Percentiles rank a stretch among this genome's conserved stretches.
Evolutionary conservation across 495 filamentous ascomycete genomes (phyloP).

Genomic region (Pyronema omphalodes): DNA sequence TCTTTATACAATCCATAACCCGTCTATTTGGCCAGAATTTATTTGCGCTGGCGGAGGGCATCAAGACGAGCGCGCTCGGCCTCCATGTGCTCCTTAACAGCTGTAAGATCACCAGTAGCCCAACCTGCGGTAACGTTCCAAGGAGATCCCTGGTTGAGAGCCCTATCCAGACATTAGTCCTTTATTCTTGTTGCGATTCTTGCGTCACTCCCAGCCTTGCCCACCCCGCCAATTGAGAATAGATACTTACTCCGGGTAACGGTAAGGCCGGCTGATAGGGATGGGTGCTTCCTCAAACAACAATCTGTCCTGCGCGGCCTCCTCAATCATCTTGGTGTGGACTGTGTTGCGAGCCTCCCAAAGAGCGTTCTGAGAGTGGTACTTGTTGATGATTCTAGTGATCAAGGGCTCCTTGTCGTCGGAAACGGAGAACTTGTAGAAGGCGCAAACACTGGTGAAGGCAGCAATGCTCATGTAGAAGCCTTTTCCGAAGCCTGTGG

Average conservation of each 20-base stretch:
- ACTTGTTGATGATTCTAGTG: constrained; percentile 40
- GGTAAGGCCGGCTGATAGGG: constrained; percentile 34
- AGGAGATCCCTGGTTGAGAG: constrained; percentile 14
- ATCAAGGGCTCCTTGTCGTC: constrained; percentile 35
- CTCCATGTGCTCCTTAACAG: constrained; percentile 13
- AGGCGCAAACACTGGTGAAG: constrained; percentile 36
- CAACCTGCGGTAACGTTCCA: constrained; percentile 20
- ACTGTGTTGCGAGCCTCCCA: constrained; percentile 43
- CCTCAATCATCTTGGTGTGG: constrained; percentile 47
- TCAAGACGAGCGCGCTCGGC: not conserved
- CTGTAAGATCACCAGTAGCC: constrained; percentile 6
- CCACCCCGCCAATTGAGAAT: not conserved
- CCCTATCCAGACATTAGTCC: constrained; percentile 1
- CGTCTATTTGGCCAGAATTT: no score
- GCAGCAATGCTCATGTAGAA: constrained; percentile 48
- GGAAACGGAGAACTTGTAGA: constrained; percentile 36
- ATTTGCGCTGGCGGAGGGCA: no score
- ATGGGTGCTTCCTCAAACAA: constrained; percentile 40
- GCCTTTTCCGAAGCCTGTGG: constrained; percentile 19
- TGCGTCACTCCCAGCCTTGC: not conserved
- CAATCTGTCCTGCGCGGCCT: constrained; percentile 48
- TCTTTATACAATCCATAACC: no score
- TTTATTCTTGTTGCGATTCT: not conserved
- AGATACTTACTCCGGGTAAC: constrained; percentile 45
- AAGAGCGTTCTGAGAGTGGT: constrained; percentile 29